phyloP scores from a whole-genome alignment of 2,329 filamentous ascomycete species.

The Colletotrichum sidae region DNA sequence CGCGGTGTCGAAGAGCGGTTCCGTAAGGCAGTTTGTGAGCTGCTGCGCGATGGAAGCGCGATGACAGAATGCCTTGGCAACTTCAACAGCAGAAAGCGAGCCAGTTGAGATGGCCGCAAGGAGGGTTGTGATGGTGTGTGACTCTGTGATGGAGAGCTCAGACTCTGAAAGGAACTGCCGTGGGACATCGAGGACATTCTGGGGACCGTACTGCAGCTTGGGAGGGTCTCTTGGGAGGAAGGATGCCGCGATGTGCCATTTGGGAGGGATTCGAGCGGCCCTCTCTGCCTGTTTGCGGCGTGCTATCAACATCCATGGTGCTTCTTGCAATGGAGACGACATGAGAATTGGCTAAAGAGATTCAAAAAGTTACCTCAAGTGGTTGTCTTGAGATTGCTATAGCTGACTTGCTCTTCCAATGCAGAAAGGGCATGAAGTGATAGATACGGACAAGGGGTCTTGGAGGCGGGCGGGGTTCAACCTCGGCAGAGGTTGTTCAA shows the following conservation, averaged over 20 bases:
- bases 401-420: too few species aligned
- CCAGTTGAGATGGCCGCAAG: conserved; percentile 11
- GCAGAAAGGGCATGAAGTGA: too few species aligned
- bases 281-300: conserved; percentile 27
- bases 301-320: conserved; percentile 23
- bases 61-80: conserved; percentile 27
- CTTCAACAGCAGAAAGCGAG: conserved; percentile 3
- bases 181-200: conserved; percentile 21
- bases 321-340: conserved; percentile 2
- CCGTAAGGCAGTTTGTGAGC: conserved; percentile 63
- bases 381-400: too few species aligned
- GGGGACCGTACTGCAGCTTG: conserved; percentile 6
- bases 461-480: too few species aligned
- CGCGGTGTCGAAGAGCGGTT: conserved; percentile 63
- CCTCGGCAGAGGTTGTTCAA: too few species aligned
- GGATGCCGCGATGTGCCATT: conserved; percentile 15
- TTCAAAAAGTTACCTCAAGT: too few species aligned
- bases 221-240: conserved; percentile 22
- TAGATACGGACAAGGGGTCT: too few species aligned
- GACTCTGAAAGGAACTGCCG: conserved; percentile 13
- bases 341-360: background rate
- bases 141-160: conserved; percentile 27
- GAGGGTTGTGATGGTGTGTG: conserved; percentile 4
- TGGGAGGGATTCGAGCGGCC: conserved; percentile 18
- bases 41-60: conserved; percentile 63